These are phyloP conservation scores for Eragrostis tef DNA, from an alignment of 202 grass and related monocot genomes.

Conservation along the genomic window DNA sequence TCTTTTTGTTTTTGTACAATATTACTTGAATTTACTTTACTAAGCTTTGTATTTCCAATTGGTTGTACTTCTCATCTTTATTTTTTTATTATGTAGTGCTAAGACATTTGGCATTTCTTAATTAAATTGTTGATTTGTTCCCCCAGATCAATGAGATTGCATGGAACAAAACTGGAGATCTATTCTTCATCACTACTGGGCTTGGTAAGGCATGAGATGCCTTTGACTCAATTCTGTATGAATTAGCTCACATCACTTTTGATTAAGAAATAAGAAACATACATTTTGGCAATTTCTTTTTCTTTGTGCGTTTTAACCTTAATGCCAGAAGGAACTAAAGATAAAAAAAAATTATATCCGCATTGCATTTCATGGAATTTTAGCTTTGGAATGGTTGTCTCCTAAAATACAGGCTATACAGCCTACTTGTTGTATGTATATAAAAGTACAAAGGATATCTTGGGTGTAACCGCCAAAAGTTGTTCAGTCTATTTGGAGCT, in stretches of 20 bases:
- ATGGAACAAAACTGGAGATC: conserved; percentile 97
- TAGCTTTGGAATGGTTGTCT: neutral
- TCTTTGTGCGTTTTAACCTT: neutral
- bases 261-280: conserved; percentile 17
- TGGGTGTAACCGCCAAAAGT: neutral
- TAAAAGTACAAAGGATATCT: neutral
- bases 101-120: conserved; percentile 25
- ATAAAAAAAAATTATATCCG: no score
- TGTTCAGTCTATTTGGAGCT: neutral
- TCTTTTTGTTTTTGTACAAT: conserved; percentile 13
- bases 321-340: no score
- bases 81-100: conserved; percentile 1
- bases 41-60: no score
- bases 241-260: conserved; percentile 17
- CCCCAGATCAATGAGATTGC: conserved; percentile 99
- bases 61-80: no score
- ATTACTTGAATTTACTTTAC: conserved; percentile 24
- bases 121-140: conserved; percentile 39
- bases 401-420: neutral
- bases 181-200: conserved; percentile 97
- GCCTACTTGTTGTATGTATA: neutral
- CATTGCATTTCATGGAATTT: neutral
- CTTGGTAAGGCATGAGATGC: conserved; percentile 57
- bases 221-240: conserved; percentile 22
- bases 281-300: conserved; percentile 30